Evolutionary conservation across 345 rosid genomes (phyloP).

Genomic region (Raphanus raphanistrum): DNA sequence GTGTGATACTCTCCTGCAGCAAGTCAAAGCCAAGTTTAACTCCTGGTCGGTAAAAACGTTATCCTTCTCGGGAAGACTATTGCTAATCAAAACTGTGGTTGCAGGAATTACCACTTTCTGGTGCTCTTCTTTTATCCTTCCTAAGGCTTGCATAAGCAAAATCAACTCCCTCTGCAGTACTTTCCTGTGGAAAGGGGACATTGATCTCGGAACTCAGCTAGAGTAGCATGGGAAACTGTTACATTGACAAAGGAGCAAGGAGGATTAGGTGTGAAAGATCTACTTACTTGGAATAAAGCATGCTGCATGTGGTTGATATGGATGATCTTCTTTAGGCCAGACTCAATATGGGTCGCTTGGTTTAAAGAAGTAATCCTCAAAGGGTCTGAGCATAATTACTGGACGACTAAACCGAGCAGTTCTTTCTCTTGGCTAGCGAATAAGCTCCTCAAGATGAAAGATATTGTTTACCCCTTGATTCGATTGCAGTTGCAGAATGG

Average conservation of each 20-base stretch:
- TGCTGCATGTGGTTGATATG: too few species aligned
- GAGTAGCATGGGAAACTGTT: not conserved
- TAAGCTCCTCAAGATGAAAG: too few species aligned
- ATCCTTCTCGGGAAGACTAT: not conserved
- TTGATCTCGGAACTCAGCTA: not conserved
- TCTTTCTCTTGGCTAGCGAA: too few species aligned
- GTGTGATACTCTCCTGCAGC: not conserved
- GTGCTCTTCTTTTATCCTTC: not conserved
- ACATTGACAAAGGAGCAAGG: not conserved
- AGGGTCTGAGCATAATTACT: too few species aligned
- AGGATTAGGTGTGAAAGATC: too few species aligned
- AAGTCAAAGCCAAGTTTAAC: not conserved
- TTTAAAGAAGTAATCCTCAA: too few species aligned
- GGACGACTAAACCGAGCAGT: too few species aligned
- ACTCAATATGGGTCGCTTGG: too few species aligned
- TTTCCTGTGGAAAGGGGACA: not conserved
- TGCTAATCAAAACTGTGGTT: not conserved
- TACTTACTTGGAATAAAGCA: too few species aligned
- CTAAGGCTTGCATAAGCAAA: not conserved
- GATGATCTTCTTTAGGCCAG: too few species aligned
- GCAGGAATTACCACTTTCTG: not conserved
- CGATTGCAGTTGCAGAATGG: too few species aligned
- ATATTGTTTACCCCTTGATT: too few species aligned
- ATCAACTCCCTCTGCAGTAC: not conserved
- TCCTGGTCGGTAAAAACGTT: not conserved